Base-by-base conservation (phyloP, 2,329 filamentous ascomycete genomes). In the Beauveria rudraprayagi region DNA sequence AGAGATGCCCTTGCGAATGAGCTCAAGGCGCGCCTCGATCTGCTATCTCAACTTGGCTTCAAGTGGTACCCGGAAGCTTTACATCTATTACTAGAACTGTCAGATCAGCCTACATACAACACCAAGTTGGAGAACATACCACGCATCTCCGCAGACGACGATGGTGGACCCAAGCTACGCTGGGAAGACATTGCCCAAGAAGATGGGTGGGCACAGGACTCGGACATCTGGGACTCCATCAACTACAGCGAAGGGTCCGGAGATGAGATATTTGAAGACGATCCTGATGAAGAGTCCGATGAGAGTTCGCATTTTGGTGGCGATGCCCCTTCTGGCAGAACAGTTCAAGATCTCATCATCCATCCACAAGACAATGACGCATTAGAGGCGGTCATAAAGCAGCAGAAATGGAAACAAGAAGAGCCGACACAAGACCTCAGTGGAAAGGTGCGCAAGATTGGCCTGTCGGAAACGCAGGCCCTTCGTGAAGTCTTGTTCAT, bases 401-500 rank as follows among this genome's bases (percentile, higher is more conserved):
- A 72, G 16, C 75, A 77, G 56, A 64, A 67, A 48, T 77, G 75
- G 75, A 71, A 75, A 30, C 62, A 48, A 1, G 62, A 64, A 61
- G 76, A 58, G 61, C 73, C 63, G 63, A 80, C 50, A 55, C 73
- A 60, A 56, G 75, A 77, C 22, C 55, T 69, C 3, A 63, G 67
- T 10, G 72, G 70, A 0, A 69, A 67, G 40, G 63, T 72, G 0
- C 73, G 72, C 37, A 80, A 79, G 61, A 71, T 77, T 0, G 67
- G 73, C 1, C 77, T 93, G 6, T 83, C 88, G 0, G 92, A 96
- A 70, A 77, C 89, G 1, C 86, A 92, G 65, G 77, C 87, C 11
- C 76, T 92, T 28, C 84, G 91, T 53, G 92, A 97, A 59, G 83
- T 85, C 0, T 77, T 97, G 0, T 93, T 91, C 67, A 95, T 97